Evolutionary conservation across 257 asterid species (phyloP), one percentile per base, ranked within the genome.

Genomic region (Lantana camara): DNA sequence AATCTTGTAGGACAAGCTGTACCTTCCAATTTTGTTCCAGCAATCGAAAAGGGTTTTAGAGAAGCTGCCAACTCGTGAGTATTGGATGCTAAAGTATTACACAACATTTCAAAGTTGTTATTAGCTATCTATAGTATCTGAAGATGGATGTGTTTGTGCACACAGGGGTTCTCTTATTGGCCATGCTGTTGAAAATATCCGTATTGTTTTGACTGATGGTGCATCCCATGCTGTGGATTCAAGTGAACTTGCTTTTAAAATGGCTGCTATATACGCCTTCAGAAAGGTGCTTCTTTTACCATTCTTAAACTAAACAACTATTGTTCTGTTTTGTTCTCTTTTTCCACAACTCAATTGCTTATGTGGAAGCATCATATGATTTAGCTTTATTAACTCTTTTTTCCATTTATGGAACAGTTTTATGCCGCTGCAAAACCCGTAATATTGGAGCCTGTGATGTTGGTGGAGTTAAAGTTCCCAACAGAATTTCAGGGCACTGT

Each of bases 31-130:
- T 94, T 84, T 70, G 88, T 94, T 60, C 97, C 99, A 27, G 95
- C 99, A 59, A 94, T 94, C 64, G 99, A 94, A 71, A 94, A 90
- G 77, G 99, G 99, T 47, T 90, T 94, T 71, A 88, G 74, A 77
- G 99, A 94, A 82, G 99, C 99, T 67, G 97, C 93, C 56, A 94
- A 94, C 84, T 94, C 99, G 99, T 94, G 77, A 60, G 96, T 78
- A 21, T 60, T 73, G 44, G 63, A 51, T 52, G 9, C 44, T 37
- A 52, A n/a, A 5, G 20, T 20, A 21, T 40, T 38, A 40, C 53
- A 7, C 32, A 8, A 14, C 49, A 66, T 13, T 62, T 22, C 27
- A 27, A 47, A 45, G 34, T 44, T 66, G 23, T 49, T 20, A 23
- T 30, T 40, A 5, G 48, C 38, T 22, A 5, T 44, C 8, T 60